phyloP scores from a whole-genome alignment of 768 basidiomycete species.

The Crucibulum laeve region DNA sequence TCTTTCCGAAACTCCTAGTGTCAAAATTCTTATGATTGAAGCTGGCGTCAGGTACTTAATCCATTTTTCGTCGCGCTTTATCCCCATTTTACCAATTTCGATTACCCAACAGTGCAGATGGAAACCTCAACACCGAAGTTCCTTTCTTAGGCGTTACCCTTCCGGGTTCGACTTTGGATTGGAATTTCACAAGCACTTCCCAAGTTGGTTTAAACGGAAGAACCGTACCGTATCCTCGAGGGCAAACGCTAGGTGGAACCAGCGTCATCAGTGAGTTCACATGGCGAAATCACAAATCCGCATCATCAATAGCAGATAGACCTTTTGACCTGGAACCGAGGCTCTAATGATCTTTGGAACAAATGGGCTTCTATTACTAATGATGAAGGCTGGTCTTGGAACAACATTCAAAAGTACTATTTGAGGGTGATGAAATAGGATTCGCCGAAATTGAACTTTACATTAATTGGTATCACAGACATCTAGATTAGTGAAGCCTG shows the following conservation, averaged over 20 bases:
- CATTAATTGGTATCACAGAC: not conserved
- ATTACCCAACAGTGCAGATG: not conserved
- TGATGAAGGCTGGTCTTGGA: constrained; percentile 1
- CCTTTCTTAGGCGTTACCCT: not conserved
- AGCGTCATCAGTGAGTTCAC: not conserved
- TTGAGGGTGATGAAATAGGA: not conserved
- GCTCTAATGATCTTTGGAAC: constrained; percentile 1
- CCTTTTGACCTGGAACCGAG: constrained; percentile 1
- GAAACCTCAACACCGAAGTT: not conserved
- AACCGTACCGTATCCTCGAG: not conserved
- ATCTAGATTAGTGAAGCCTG: not conserved
- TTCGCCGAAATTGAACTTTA: not conserved
- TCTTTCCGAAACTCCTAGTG: constrained; percentile 23
- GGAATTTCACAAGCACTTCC: not conserved
- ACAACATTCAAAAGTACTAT: not conserved
- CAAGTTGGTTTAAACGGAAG: not conserved
- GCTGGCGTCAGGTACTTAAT: constrained; percentile 19
- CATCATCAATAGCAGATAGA: not conserved
- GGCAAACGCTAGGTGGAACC: not conserved
- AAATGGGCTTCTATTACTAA: not conserved
- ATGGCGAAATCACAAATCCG: not conserved
- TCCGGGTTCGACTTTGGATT: not conserved
- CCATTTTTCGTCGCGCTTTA: not conserved
- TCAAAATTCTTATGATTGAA: constrained; percentile 26
- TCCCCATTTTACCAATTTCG: not conserved